Percentiles rank a stretch among this genome's conserved stretches.
Evolutionary conservation across 371 early-diverging fungal species (phyloP).

Genomic region (Rhizopus stolonifer): DNA sequence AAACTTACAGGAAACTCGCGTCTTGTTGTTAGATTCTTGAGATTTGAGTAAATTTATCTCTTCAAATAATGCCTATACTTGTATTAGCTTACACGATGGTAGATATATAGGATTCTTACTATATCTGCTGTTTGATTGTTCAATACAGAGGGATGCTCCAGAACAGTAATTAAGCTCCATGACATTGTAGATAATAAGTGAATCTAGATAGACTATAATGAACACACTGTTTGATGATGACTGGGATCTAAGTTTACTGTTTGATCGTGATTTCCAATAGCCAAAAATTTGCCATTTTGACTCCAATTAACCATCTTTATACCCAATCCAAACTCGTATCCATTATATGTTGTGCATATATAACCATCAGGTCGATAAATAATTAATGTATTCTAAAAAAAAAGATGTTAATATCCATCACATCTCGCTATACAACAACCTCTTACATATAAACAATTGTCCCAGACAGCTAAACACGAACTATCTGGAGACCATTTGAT

Average conservation of each 20-base stretch:
- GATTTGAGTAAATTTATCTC: neutral
- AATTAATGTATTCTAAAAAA: constrained; percentile 57
- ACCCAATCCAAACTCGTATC: constrained; percentile 69
- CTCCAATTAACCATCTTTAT: constrained; percentile 73
- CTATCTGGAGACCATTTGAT: constrained; percentile 87
- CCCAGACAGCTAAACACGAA: constrained; percentile 73
- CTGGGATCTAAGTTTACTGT: constrained; percentile 38
- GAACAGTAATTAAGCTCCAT: constrained; percentile 31
- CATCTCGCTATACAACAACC: neutral
- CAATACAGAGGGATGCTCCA: constrained; percentile 15
- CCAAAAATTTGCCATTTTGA: constrained; percentile 72
- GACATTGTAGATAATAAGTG: constrained; percentile 25
- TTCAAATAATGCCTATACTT: neutral
- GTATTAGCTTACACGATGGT: neutral
- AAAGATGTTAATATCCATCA: neutral
- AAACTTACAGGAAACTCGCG: neutral
- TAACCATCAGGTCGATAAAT: constrained; percentile 74
- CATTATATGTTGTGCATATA: constrained; percentile 46
- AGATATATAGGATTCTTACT: neutral
- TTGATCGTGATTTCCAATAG: constrained; percentile 78
- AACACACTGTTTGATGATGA: no score
- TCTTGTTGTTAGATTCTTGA: neutral
- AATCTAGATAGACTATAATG: no score
- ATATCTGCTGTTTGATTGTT: neutral
- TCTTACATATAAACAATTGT: constrained; percentile 52